Evolutionary conservation across 108 stramenopile species (phyloP), one percentile per base, ranked within the genome.

Genomic region (Stephanodiscus minutulus): DNA sequence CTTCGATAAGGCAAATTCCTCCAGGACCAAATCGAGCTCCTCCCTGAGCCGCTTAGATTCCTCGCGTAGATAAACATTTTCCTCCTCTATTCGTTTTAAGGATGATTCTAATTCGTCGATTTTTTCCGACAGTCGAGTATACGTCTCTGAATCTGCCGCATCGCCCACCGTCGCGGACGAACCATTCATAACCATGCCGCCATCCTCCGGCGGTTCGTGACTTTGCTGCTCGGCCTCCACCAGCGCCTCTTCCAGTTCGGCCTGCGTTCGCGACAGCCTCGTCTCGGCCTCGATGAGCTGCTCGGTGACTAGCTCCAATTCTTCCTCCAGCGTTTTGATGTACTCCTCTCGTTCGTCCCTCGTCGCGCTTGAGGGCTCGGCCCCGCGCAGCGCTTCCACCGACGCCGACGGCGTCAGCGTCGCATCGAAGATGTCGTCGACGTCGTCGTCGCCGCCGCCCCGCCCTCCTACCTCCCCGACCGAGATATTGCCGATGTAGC

Each of bases 201-300:
- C 76, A 48, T 71, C 25, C 28, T 77, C 70, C 22, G 73, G 5
- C 11, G 47, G 20, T 25, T 24, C 1, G 28, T 31, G 55, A 41
- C 8, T 36, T 41, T 39, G 37, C n/a, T 67, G 81, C 49, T 84
- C 71, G 0, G 64, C 66, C n/a, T 81, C 55, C 11, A 27, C 49
- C 64, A 81, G 43, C 22, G 85, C 85, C 18, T 84, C 80, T 56
- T 92, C 85, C 46, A 83, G 64, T n/a, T 80, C 80, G 7, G 73
- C 73, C 76, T 95, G 90, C 7, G 87, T 80, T 31, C 82, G 80
- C 13, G 86, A 83, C 47, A 91, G 65, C n/a, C 86, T 84, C 37
- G 82, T 81, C 64, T 95, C 91, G 7, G 90, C 87, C 41, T 92
- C 94, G 66, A 95, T 95, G 17, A 95, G 78, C 68, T 92, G 91